Conservation (phyloP, 441 rosid species). For the Brassica hybrid region DNA sequence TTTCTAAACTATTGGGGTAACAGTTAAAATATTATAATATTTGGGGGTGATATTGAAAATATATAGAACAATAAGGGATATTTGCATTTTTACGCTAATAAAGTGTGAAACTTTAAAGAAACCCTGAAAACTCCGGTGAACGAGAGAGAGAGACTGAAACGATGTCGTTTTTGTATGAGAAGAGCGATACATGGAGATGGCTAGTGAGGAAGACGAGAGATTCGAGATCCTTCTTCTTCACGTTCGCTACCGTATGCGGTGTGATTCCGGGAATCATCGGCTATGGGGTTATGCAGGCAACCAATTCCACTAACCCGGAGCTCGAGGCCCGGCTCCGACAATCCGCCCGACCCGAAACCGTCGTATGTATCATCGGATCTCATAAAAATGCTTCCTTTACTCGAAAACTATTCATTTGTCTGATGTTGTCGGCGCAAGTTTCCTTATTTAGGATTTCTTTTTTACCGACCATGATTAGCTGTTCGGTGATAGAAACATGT, state of each 20-base stretch:
- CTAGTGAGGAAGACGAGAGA: constrained; percentile 75
- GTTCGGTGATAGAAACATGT: constrained; percentile 3
- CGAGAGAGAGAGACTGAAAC: constrained; percentile 8
- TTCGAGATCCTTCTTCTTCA: constrained; percentile 83
- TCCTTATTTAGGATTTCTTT: neutral
- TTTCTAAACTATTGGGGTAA: neutral
- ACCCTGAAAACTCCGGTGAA: constrained; percentile 28
- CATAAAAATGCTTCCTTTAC: neutral
- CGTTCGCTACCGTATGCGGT: constrained; percentile 91
- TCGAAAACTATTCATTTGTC: neutral
- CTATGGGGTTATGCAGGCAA: constrained; percentile 83
- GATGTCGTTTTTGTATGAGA: constrained; percentile 90
- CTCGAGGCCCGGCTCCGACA: constrained; percentile 85
- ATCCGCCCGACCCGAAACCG: constrained; percentile 77
- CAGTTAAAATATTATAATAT: neutral
- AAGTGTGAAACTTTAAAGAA: constrained; percentile 19
- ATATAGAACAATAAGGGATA: neutral
- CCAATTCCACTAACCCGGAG: constrained; percentile 70
- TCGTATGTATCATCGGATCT: constrained; percentile 46
- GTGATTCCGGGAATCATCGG: constrained; percentile 88
- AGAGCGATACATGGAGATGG: constrained; percentile 89
- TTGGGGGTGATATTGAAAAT: neutral
- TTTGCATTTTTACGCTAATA: constrained; percentile 11
- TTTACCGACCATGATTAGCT: constrained; percentile 5
- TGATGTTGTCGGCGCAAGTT: neutral